phyloP scores from a whole-genome alignment of 2,329 filamentous ascomycete genomes.

The Claviceps arundinis region DNA sequence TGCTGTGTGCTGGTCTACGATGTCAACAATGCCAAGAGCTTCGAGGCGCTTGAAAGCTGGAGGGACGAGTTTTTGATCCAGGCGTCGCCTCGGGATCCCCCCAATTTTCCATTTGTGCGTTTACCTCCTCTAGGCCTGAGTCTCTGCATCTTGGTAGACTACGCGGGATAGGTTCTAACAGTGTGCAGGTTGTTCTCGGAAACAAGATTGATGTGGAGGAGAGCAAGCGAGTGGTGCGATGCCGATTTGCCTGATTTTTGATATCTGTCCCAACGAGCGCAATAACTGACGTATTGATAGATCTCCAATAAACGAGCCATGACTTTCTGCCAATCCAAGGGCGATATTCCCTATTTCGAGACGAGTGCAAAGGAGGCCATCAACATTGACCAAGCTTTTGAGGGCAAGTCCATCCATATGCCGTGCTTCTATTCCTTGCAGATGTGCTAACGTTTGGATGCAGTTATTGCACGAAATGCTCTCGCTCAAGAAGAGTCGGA shows the following conservation, averaged over 20 bases:
- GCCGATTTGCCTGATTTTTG: not conserved
- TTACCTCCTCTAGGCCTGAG: not conserved
- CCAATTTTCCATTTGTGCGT: slow-evolving; percentile 92
- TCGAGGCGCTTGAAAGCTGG: slow-evolving; percentile 97
- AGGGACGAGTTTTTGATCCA: slow-evolving; percentile 97
- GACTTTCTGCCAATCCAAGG: slow-evolving; percentile 96
- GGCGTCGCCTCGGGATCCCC: slow-evolving; percentile 87
- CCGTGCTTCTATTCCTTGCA: not conserved
- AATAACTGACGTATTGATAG: slow-evolving; percentile 24
- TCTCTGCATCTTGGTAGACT: too few species aligned
- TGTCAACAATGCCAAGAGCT: slow-evolving; percentile 98
- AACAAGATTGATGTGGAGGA: slow-evolving; percentile 99
- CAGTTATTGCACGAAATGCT: slow-evolving; percentile 92
- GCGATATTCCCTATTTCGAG: slow-evolving; percentile 96
- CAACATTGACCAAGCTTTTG: slow-evolving; percentile 78
- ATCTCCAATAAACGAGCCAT: slow-evolving; percentile 93
- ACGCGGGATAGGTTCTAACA: slow-evolving; percentile 9
- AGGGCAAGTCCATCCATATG: slow-evolving; percentile 33
- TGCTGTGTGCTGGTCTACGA: slow-evolving; percentile 97
- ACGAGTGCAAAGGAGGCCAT: slow-evolving; percentile 97
- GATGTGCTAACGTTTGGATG: not conserved
- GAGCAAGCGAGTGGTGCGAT: slow-evolving; percentile 75
- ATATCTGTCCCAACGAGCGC: not conserved
- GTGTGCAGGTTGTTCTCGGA: slow-evolving; percentile 68
- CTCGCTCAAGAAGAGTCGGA: slow-evolving; percentile 94